Evolutionary conservation across 257 asterid genomes (phyloP), one percentile per base, ranked within the genome.

Genomic region (Solanum phureja): DNA sequence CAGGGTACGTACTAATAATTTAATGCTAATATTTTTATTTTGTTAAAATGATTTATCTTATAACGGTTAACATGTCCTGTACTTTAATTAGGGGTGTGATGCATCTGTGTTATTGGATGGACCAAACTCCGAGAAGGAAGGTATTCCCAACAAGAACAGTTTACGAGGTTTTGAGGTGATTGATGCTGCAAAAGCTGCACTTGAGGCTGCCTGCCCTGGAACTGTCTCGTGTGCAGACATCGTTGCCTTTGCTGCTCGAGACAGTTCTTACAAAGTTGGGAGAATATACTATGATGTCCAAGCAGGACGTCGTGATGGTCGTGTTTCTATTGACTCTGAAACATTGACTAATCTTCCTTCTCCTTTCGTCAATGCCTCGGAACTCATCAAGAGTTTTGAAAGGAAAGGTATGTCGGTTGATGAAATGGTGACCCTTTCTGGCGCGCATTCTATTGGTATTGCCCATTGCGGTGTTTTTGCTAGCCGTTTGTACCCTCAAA

Each of bases 241-340:
- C 0, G 4, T 76, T 38, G 83, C 83, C 2, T 76, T 23, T 76
- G 83, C 87, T 19, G 87, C 87, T n/a, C 74, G 87, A 0, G 75
- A 83, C 75, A 83, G 87, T 64, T 60, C 87, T 2, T 66, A 83
- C 11, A 60, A 83, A 66, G 87, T 56, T 21, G 87, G 87, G 34
- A 83, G 14, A 23, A 83, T 83, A 58, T 19, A 86, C 68, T 86
- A 89, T 23, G 46, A 27, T 11, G 86, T 86, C 35, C 83, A 86
- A 2, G 86, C 86, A 3, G 89, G 89, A 7, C 81, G 90, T 11
- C 82, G 89, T 1, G 90, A 89, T 42, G 90, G 89, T 0, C 27
- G 58, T 13, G 33, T 89, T 72, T 87, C 91, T 11, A 49, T 34
- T 27, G 84, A 68, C 14, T 23, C 42, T 2, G 90, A 88, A 5